phyloP scores from a whole-genome alignment of 805 yeast genomes.

The Saturnispora galanensis region DNA sequence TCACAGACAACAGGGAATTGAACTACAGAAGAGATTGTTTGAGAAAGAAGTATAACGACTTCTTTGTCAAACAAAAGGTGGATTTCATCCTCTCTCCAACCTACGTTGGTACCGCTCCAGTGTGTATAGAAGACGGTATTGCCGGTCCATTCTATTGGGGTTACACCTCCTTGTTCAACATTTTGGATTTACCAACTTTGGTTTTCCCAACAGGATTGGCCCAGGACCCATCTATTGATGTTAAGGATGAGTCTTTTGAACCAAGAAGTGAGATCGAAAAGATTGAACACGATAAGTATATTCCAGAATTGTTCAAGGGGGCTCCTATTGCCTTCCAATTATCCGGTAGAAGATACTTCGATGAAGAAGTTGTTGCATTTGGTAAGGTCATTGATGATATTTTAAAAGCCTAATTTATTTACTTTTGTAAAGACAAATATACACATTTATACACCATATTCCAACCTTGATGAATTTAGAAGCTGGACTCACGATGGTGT shows the following conservation, averaged over 20 bases:
- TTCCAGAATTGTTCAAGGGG: conserved; percentile 37
- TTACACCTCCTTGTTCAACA: conserved; percentile 65
- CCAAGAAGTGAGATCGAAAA: conserved; percentile 40
- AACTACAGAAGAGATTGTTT: conserved; percentile 47
- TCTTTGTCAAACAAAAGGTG: conserved; percentile 42
- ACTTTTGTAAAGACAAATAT: background rate
- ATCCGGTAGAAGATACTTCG: conserved; percentile 43
- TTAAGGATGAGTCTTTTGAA: conserved; percentile 31
- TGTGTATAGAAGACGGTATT: conserved; percentile 36
- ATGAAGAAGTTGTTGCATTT: conserved; percentile 42
- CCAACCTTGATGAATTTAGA: too few species aligned
- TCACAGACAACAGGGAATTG: conserved; percentile 46
- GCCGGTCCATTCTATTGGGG: conserved; percentile 63
- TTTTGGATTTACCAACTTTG: conserved; percentile 62
- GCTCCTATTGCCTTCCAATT: conserved; percentile 51
- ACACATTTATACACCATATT: background rate
- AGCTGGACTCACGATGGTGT: too few species aligned
- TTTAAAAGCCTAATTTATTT: conserved; percentile 12
- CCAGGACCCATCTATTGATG: conserved; percentile 43
- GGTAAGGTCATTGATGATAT: conserved; percentile 25
- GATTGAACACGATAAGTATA: conserved; percentile 38
- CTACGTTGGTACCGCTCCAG: conserved; percentile 64
- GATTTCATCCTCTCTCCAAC: conserved; percentile 64
- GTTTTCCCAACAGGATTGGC: conserved; percentile 51
- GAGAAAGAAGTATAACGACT: conserved; percentile 47